Percentiles rank a stretch among this genome's conserved stretches.
phyloP scores from a whole-genome alignment of 345 rosid genomes.

The Dovyalis caffra region DNA sequence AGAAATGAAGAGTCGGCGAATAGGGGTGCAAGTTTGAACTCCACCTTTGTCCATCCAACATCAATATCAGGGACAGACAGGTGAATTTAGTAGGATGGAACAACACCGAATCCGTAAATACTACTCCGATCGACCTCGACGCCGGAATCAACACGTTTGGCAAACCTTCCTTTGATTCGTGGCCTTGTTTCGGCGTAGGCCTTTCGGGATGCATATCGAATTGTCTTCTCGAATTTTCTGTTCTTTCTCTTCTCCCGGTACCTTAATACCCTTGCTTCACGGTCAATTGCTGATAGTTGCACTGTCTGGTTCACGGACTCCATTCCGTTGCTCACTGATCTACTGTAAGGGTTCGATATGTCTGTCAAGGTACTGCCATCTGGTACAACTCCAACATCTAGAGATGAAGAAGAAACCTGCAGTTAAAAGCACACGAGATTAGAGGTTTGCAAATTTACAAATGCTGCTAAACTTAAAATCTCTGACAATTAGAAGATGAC shows the following conservation, averaged over 20 bases:
- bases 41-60: not conserved
- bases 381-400: constrained; percentile 92
- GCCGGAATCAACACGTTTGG: constrained; percentile 55
- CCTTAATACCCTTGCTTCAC: constrained; percentile 93
- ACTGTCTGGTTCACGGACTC: constrained; percentile 51
- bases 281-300: constrained; percentile 68
- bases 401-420: constrained; percentile 85
- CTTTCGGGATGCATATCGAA: constrained; percentile 84
- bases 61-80: not conserved
- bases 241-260: constrained; percentile 98
- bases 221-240: constrained; percentile 94
- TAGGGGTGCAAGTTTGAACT: not conserved
- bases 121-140: constrained; percentile 39
- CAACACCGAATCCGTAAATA: constrained; percentile 64
- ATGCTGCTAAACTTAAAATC: too few relatives aligned
- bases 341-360: constrained; percentile 52
- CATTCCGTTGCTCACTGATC: constrained; percentile 26
- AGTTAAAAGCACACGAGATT: not conserved
- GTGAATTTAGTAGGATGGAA: constrained; percentile 59
- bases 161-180: constrained; percentile 87
- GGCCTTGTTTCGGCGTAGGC: constrained; percentile 95
- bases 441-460: too few relatives aligned
- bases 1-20: not conserved
- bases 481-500: too few relatives aligned
- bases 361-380: constrained; percentile 68